Evolutionary conservation across 164 flowering plant species (phyloP).

Genomic region (Saururus chinensis): DNA sequence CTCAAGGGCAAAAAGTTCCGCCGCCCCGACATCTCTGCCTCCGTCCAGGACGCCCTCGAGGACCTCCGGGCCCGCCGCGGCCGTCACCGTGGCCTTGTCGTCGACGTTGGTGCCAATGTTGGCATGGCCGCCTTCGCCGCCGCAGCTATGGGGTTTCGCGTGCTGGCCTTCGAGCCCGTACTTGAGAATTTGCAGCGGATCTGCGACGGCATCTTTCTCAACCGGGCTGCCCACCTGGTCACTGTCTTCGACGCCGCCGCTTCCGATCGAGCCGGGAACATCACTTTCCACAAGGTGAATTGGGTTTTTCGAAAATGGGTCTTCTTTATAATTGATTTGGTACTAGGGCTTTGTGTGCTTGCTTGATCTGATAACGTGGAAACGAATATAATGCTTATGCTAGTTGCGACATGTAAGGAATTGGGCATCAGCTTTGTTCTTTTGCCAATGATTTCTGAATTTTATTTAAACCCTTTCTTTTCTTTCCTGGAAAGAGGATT

Average conservation of each 20-base stretch:
- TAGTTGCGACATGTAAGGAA: no score
- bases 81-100: slow-evolving; percentile 39
- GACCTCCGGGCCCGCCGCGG: slow-evolving; percentile 23
- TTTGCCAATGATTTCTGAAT: no score
- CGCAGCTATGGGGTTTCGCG: slow-evolving; percentile 86
- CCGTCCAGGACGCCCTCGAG: slow-evolving; percentile 53
- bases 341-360: background rate
- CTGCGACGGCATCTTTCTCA: slow-evolving; percentile 88
- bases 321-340: background rate
- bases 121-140: slow-evolving; percentile 98
- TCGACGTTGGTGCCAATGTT: slow-evolving; percentile 96
- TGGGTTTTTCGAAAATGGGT: background rate
- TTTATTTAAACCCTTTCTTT: no score
- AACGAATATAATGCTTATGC: no score
- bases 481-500: no score
- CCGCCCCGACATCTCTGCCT: slow-evolving; percentile 64
- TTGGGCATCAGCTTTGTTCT: no score
- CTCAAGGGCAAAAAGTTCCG: slow-evolving; percentile 78
- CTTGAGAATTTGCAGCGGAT: slow-evolving; percentile 94
- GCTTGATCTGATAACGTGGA: no score
- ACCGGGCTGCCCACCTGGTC: slow-evolving; percentile 54
- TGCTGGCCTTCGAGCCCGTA: slow-evolving; percentile 90
- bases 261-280: slow-evolving; percentile 75
- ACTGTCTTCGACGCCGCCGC: slow-evolving; percentile 84
- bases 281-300: slow-evolving; percentile 84